Base-by-base conservation (phyloP, 768 basidiomycete genomes). In the Mycena kentingensis region DNA sequence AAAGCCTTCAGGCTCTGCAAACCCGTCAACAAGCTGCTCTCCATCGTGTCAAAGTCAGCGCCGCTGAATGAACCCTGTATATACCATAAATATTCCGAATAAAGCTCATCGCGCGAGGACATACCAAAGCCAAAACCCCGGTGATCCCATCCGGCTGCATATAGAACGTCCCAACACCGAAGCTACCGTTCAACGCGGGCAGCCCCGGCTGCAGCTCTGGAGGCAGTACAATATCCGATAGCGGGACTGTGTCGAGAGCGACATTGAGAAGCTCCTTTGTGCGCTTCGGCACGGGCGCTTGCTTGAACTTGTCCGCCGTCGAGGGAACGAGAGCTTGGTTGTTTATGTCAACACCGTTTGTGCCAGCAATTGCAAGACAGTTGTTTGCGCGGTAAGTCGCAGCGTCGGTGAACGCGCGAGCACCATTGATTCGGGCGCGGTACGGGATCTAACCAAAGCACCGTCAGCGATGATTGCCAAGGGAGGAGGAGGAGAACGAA, bases 91-190 rank as follows among this genome's bases (percentile, higher is more conserved):
- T 8, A 83, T 71, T 8, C 78, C 77, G 35, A 82, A 69, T 7
- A 81, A 37, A 27, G 24, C 8, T 43, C 37, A 4, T 7, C 11
- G 0, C 19, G 6, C 11, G 6, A 26, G 13, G 24, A 28, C 54
- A 26, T 32, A 57, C 55, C 50, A 57, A 49, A 26, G 55, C 55
- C 31, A 57, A 29, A 25, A 57, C 50, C 24, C 82, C 82, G 6
- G 81, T 84, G 54, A 66, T 73, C 16, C 73, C 72, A 52, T 82
- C 82, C 11, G 74, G 67, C 25, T 82, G 68, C 64, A 82, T 63
- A 58, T 75, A 81, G 61, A 84, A 84, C 57, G 81, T 76, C 0
- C 78, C 77, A 26, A 74, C 77, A 12, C 75, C 73, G 38, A 73
- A 71, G 60, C 79, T 79, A 34, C 76, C 77, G 49, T 71, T 67